phyloP scores from a whole-genome alignment of 2,329 filamentous ascomycete species.

The Calonectria pteridis region DNA sequence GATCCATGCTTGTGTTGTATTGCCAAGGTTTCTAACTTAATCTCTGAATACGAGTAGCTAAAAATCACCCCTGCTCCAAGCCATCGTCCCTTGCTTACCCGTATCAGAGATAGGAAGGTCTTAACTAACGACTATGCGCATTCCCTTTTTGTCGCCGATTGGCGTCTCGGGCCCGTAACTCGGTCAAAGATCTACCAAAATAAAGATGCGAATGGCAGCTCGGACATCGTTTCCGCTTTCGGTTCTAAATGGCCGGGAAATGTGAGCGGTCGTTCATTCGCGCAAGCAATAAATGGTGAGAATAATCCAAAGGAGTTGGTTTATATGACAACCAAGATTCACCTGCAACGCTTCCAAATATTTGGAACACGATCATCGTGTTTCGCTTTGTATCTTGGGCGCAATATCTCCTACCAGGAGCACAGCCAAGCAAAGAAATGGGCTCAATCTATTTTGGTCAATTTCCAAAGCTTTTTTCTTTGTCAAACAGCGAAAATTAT shows the following conservation, averaged over 20 bases:
- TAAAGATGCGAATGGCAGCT: not conserved
- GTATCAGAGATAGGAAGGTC: slow-evolving; percentile 6
- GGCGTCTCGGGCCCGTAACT: not conserved
- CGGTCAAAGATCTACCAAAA: not conserved
- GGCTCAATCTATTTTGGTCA: not conserved
- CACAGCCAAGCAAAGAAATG: not conserved
- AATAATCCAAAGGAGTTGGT: not conserved
- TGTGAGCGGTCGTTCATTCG: too few species aligned
- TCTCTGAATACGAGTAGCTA: slow-evolving; percentile 6
- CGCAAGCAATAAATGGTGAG: not conserved
- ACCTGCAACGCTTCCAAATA: not conserved
- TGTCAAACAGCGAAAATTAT: not conserved
- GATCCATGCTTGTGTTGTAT: not conserved
- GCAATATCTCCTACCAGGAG: not conserved
- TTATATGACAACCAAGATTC: not conserved
- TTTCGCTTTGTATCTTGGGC: not conserved
- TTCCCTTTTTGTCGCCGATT: not conserved
- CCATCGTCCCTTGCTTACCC: not conserved
- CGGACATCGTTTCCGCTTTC: not conserved
- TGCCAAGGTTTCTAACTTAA: slow-evolving; percentile 5
- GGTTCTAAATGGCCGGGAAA: not conserved
- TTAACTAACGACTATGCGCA: not conserved
- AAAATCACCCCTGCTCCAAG: not conserved
- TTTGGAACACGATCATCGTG: not conserved
- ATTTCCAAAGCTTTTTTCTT: not conserved